Evolutionary conservation across 345 rosid species (phyloP), one percentile per base, ranked within the genome.

Genomic region (Gossypium herbaceum): DNA sequence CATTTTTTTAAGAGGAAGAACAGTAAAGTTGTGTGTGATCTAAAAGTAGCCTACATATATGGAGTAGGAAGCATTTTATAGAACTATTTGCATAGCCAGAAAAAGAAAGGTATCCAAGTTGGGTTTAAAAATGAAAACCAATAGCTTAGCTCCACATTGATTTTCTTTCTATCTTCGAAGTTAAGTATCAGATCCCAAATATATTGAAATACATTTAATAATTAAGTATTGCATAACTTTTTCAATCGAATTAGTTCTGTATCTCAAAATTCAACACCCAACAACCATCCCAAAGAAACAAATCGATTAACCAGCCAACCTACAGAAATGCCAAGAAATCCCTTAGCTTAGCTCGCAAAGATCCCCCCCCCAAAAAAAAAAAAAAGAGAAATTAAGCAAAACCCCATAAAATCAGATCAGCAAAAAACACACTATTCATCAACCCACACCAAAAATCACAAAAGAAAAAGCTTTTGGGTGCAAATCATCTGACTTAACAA

Each of bases 301-400:
- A 71, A 54, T 47, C 13, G 7, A 47, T 52, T 15, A 54, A 27
- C 58, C 61, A 71, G 25, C 16, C 12, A 19, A 34, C 25, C 20
- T 19, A 71, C 59, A 4, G 45, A 16, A 71, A 39, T 41, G 11
- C 63, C 17, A 17, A 27, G n/a, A 16, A 64, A 64, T 24, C 19
- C 48, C 11, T 55, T 15, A n/a, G 17, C 50, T n/a, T 17, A 2
- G 15, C 13, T 19, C 25, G 13, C 54, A 43, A 9, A 67, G 19
- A 43, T 12, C 13, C 59, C 3, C 41, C 41, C 7, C 39, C 39
- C 7, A 1, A 20, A 12, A 12, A 13, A 44, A 24, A 44, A 41
- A 75, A 34, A 2, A 54, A 2, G 50, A 52, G 55, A 71, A 72
- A 27, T 3, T 55, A 79, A 55, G 63, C 13, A 67, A 62, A 27